A percentile compares a stretch with the other conserved stretches of the same genome.
Evolutionary conservation across 805 yeast genomes (phyloP).

Genomic region (Ogataea saltuana): DNA sequence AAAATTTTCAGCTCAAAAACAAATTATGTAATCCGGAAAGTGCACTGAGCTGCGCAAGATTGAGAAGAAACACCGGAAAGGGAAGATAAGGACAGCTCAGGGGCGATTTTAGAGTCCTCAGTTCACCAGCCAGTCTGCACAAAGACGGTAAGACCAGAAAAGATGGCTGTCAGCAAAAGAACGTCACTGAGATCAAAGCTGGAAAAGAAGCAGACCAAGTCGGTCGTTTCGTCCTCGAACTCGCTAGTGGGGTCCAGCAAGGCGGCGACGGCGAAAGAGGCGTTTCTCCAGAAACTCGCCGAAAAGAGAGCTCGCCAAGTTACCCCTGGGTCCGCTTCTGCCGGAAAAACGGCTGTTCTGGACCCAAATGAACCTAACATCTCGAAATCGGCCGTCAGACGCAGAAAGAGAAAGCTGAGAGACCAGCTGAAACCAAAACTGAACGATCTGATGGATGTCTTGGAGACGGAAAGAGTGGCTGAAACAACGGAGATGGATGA

Average conservation of each 20-base stretch:
- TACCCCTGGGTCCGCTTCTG: neutral
- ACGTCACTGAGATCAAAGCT: conserved; percentile 45
- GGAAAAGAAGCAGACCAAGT: conserved; percentile 31
- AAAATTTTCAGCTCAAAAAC: conserved; percentile 3
- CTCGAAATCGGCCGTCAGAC: conserved; percentile 64
- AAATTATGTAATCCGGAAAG: conserved; percentile 11
- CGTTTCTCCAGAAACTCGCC: conserved; percentile 21
- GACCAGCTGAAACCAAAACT: conserved; percentile 68
- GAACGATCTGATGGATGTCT: conserved; percentile 58
- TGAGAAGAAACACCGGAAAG: no score
- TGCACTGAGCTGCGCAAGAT: no score
- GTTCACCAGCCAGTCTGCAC: neutral
- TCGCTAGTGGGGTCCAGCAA: conserved; percentile 34
- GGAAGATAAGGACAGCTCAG: no score
- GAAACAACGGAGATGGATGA: conserved; percentile 12
- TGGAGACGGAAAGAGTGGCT: conserved; percentile 28
- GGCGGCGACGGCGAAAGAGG: conserved; percentile 14
- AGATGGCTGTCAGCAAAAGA: conserved; percentile 50
- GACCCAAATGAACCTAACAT: conserved; percentile 45
- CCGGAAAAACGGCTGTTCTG: neutral
- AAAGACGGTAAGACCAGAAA: no score
- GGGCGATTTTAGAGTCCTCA: no score
- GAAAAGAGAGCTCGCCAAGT: conserved; percentile 15
- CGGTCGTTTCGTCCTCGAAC: conserved; percentile 1
- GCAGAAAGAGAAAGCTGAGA: conserved; percentile 61